Base-by-base conservation (phyloP, 805 yeast species). In the Wickerhamiella galacta region DNA sequence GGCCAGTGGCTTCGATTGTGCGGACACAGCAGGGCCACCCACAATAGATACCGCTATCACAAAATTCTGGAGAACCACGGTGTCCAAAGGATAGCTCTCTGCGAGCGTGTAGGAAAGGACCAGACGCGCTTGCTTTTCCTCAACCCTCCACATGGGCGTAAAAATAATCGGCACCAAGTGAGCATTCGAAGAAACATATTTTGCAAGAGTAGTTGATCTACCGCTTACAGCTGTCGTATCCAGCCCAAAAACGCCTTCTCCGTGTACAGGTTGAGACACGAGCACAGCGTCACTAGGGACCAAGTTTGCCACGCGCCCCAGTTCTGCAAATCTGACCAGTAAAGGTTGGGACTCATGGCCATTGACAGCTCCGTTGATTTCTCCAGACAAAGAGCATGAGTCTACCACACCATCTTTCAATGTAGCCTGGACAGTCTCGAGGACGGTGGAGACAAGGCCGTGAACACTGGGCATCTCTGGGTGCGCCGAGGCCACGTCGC, bases 1-100 rank as follows among this genome's bases (percentile, higher is more conserved):
- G 36, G 95, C 96, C 35, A 78, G 74, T 4, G 98, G 98, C 51
- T 79, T 81, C 3, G 93, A 77, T 39, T 83, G 72, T 1, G 95
- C 95, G 15, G 72, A 58, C 3, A 76, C 66, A 12, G 70, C 65
- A 12, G 31, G 25, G 8, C 78, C 75, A 23, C 75, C 77, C 12
- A 64, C 59, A 33, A 76, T 60, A 3, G 77, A 65, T 4, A 73
- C 80, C 6, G 75, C 64, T 5, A 78, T 63, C 24, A 67, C 61
- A 33, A 77, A 55, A 43, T 76, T 72, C n/a, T 72, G 60, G 29
- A 80, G 63, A 20, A 57, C 52, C 10, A 70, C 51, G 12, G 55
- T 48, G 14, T 57, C 56, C 17, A 57, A 53, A 10, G 57, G 55
- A 36, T 67, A 59, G 14, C 56, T 55, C 3, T 71, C 71, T 31